Conservation (phyloP, 208 protist species). For the Sergeia podlipaevii region DNA sequence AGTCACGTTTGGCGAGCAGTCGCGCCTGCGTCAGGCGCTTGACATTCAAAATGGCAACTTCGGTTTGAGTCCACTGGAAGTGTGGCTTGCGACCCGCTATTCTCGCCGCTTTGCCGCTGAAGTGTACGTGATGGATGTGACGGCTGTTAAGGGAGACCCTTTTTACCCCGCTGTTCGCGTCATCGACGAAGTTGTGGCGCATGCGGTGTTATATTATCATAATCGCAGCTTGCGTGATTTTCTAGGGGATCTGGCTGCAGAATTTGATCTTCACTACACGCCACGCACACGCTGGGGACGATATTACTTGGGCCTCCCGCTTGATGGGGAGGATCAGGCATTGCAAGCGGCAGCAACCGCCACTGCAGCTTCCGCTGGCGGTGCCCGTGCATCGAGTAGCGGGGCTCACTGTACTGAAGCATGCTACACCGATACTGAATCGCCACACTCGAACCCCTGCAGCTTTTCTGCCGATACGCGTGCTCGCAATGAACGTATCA, state of each 20-base stretch:
- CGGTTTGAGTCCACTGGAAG: conserved; percentile 63
- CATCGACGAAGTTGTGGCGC: conserved; percentile 77
- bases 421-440: no score
- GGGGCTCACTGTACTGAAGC: not conserved
- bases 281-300: conserved; percentile 56
- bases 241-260: conserved; percentile 41
- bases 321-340: conserved; percentile 22
- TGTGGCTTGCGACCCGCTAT: conserved; percentile 70
- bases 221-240: conserved; percentile 71
- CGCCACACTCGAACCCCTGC: no score
- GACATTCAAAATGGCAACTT: conserved; percentile 45
- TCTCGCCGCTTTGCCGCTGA: conserved; percentile 56
- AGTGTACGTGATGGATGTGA: conserved; percentile 80
- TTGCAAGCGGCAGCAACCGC: conserved; percentile 17
- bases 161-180: conserved; percentile 55
- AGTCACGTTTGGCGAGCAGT: conserved; percentile 27
- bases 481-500: no score
- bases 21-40: conserved; percentile 18
- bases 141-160: conserved; percentile 49
- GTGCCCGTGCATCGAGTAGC: not conserved
- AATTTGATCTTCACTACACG: conserved; percentile 63
- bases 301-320: conserved; percentile 20
- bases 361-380: conserved; percentile 2
- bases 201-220: conserved; percentile 83
- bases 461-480: no score